Evolutionary conservation across 2,329 filamentous ascomycete species (phyloP).

Genomic region (Colletotrichum horii): DNA sequence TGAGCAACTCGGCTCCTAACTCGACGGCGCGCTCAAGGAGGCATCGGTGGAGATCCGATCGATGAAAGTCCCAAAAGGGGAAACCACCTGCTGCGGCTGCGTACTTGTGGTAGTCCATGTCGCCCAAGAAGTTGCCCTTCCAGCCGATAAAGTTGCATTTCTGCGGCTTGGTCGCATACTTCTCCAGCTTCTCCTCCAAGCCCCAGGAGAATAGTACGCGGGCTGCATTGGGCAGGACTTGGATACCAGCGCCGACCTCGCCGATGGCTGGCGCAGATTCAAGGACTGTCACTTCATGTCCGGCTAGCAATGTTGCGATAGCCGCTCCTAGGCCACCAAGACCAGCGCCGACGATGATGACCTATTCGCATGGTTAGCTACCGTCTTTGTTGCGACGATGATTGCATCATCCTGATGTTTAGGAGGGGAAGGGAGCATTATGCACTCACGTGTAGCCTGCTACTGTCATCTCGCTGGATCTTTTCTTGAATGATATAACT

Average conservation of each 20-base stretch:
- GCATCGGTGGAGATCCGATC: conserved; percentile 21
- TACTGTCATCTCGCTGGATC: not conserved
- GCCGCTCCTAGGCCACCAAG: conserved; percentile 20
- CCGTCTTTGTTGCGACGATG: no score
- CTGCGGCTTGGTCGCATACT: conserved; percentile 20
- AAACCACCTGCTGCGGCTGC: conserved; percentile 18
- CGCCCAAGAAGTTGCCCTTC: conserved; percentile 22
- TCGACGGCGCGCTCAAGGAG: conserved; percentile 13
- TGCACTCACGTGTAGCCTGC: not conserved
- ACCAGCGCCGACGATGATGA: conserved; percentile 21
- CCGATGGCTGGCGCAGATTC: conserved; percentile 18
- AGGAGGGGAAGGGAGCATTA: fast-evolving
- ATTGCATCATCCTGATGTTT: not conserved
- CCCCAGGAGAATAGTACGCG: conserved; percentile 23
- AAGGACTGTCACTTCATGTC: conserved; percentile 20
- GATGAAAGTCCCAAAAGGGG: conserved; percentile 22
- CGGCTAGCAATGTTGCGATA: conserved; percentile 6
- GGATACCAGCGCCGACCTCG: conserved; percentile 25
- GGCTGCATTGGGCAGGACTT: conserved; percentile 20
- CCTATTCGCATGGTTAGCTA: not conserved
- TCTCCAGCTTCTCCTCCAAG: conserved; percentile 16
- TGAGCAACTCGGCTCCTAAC: conserved; percentile 14
- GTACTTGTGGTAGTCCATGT: conserved; percentile 15
- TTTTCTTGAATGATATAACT: conserved; percentile 1
- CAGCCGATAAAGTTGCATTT: conserved; percentile 19